Conservation (phyloP, 345 rosid genomes). For the thale cress (Arabidopsis thaliana) region DNA sequence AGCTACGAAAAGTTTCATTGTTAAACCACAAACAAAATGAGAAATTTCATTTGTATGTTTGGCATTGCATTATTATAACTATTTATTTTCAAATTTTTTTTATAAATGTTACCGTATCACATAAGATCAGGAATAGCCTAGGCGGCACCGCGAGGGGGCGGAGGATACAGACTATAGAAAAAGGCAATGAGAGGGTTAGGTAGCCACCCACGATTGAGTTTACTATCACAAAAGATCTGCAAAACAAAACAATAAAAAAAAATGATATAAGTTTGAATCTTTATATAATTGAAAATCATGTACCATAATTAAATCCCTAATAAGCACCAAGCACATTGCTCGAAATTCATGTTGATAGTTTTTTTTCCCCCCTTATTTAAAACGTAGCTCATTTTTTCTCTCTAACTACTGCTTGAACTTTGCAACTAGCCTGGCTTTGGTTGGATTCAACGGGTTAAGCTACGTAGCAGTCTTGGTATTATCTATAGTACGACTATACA, state of each 20-base stretch:
- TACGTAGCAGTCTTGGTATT: no score
- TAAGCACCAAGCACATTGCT: background rate
- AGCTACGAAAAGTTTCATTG: no score
- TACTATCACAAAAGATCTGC: slow-evolving; percentile 68
- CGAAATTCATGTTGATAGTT: background rate
- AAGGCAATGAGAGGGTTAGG: slow-evolving; percentile 71
- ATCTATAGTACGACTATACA: no score
- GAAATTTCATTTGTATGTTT: background rate
- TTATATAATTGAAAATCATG: background rate
- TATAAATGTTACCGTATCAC: slow-evolving; percentile 57
- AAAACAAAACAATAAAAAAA: background rate
- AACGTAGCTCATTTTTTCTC: background rate
- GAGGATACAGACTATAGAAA: slow-evolving; percentile 66
- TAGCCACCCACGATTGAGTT: slow-evolving; percentile 73
- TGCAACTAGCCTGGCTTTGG: background rate
- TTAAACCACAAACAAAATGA: no score
- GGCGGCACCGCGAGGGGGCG: slow-evolving; percentile 69
- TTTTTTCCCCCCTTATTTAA: no score
- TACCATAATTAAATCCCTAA: background rate
- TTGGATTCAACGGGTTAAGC: no score
- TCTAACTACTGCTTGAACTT: no score
- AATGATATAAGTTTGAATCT: background rate
- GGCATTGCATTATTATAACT: background rate
- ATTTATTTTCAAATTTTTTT: no score
- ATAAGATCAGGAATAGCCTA: slow-evolving; percentile 59